These are phyloP conservation scores for Rosa chinensis DNA, from an alignment of 306 rosid species.

Conservation along the genomic window DNA sequence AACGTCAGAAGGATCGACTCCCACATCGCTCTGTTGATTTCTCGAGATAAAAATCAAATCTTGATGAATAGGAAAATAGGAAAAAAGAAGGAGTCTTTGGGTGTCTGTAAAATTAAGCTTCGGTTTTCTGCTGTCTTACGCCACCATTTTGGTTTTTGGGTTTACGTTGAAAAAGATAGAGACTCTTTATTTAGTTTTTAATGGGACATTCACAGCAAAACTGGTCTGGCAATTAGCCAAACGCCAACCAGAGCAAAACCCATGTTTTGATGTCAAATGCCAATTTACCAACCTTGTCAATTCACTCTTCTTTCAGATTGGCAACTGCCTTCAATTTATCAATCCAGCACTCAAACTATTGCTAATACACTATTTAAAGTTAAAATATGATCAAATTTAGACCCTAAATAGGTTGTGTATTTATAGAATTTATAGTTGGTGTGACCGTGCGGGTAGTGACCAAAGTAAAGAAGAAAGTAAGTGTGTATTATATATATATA, in stretches of 20 bases:
- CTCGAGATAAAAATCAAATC: conserved; percentile 2
- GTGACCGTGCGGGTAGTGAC: no score
- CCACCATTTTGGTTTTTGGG: background rate
- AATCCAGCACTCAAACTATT: no score
- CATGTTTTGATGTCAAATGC: no score
- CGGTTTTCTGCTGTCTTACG: background rate
- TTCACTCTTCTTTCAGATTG: no score
- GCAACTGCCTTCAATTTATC: no score
- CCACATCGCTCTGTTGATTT: conserved; percentile 60
- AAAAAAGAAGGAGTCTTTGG: background rate
- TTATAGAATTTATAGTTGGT: no score
- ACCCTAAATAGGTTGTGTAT: no score
- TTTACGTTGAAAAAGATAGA: background rate
- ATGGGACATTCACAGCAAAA: conserved; percentile 1
- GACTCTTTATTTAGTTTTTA: background rate
- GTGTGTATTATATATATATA: no score
- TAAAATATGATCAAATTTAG: no score
- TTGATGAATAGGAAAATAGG: background rate
- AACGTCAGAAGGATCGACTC: conserved; percentile 77
- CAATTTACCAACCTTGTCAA: no score
- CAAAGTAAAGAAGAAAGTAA: no score
- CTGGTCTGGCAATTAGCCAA: conserved; percentile 1
- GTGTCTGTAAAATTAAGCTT: background rate
- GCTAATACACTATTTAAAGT: no score
- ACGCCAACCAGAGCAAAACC: background rate